Conservation (phyloP, 208 protist genomes). For the Blastocrithidia nonstop region DNA sequence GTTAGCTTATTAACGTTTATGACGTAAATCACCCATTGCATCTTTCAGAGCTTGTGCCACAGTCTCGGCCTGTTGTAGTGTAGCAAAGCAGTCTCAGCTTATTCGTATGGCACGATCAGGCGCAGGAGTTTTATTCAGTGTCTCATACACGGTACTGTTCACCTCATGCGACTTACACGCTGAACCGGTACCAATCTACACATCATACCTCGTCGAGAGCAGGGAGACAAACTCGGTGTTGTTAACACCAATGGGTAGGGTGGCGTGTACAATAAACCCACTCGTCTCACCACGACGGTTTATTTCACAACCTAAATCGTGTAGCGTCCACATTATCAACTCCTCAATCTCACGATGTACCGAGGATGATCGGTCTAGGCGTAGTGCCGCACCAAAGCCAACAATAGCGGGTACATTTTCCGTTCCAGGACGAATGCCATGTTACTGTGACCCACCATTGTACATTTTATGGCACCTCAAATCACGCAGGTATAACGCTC, state of each 20-base stretch:
- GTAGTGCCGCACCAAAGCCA: conserved; percentile 49
- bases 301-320: conserved; percentile 43
- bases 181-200: conserved; percentile 69
- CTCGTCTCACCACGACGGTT: conserved; percentile 69
- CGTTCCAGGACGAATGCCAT: conserved; percentile 54
- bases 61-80: conserved; percentile 33
- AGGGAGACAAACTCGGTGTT: conserved; percentile 60
- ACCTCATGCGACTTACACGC: conserved; percentile 57
- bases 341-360: conserved; percentile 42
- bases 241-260: conserved; percentile 39
- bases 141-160: conserved; percentile 70
- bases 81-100: conserved; percentile 60
- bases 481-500: conserved; percentile 49
- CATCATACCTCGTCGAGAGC: conserved; percentile 48
- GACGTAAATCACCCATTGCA: conserved; percentile 17
- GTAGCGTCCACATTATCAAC: conserved; percentile 31
- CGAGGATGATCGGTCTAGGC: conserved; percentile 41
- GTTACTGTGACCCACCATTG: conserved; percentile 52
- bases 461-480: conserved; percentile 26
- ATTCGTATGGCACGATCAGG: conserved; percentile 45
- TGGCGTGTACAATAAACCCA: conserved; percentile 68
- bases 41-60: conserved; percentile 34
- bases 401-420: conserved; percentile 70
- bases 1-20: conserved; percentile 3
- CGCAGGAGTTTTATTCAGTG: conserved; percentile 33